Evolutionary conservation across 306 rosid genomes (phyloP).

Genomic region (Oxytropis ochrocephala): DNA sequence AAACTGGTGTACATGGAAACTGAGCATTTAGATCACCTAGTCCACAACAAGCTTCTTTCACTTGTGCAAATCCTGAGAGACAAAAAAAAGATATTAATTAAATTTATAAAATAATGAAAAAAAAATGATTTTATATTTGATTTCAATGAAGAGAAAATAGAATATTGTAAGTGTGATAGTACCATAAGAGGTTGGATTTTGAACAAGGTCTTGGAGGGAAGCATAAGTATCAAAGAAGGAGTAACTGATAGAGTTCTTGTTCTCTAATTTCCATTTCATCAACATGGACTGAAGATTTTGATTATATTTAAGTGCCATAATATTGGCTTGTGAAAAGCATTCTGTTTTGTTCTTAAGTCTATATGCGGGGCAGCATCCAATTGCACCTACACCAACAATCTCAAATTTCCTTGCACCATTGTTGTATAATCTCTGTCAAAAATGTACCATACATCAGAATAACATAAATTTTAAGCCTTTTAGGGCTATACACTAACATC

Average conservation of each 20-base stretch:
- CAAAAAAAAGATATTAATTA: too few relatives aligned
- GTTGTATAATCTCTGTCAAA: conserved; percentile 47
- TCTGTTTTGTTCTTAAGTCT: conserved; percentile 45
- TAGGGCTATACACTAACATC: too few relatives aligned
- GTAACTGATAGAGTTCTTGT: conserved; percentile 28
- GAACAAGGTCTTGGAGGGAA: conserved; percentile 33
- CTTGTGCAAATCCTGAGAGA: conserved; percentile 54
- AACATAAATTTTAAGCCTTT: neutral
- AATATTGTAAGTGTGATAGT: neutral
- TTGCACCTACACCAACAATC: conserved; percentile 45
- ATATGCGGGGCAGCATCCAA: conserved; percentile 70
- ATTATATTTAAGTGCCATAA: conserved; percentile 33
- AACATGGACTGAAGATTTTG: conserved; percentile 41
- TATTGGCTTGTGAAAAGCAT: conserved; percentile 49
- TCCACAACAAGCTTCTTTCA: conserved; percentile 77
- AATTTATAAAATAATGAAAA: too few relatives aligned
- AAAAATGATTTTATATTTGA: too few relatives aligned
- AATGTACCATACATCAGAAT: neutral
- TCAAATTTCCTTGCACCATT: conserved; percentile 60
- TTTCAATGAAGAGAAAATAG: too few relatives aligned
- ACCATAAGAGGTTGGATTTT: conserved; percentile 50
- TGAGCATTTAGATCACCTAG: conserved; percentile 45
- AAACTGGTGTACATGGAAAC: conserved; percentile 42
- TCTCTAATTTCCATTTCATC: conserved; percentile 36
- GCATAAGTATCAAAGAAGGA: conserved; percentile 58